Base-by-base conservation (phyloP, 495 filamentous ascomycete genomes). In the Aspergillus incahuasiensis region DNA sequence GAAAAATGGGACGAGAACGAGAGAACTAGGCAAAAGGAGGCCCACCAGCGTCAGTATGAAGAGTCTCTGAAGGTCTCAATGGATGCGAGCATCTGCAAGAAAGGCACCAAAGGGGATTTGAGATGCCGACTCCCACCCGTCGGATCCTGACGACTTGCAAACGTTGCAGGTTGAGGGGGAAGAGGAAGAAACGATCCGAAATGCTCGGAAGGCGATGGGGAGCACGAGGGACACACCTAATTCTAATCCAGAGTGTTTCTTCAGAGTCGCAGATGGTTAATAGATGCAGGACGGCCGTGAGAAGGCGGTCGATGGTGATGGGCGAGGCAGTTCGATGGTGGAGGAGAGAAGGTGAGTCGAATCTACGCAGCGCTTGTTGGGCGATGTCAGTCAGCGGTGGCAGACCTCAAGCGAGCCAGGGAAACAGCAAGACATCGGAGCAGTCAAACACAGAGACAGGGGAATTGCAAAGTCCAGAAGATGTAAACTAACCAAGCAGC, bases 311-410 rank as follows among this genome's bases (percentile, higher is more conserved):
- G 67, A 70, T 70, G 70, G 56, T 55, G 58, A 55, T 39, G 54
- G 57, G 59, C 44, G 60, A 61, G 47, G 62, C 39, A 47, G 50
- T 58, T 58, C 64, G 66, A 60, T 59, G 67, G 63, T 63, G 45
- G 58, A 20, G 39, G 53, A 52, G 63, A 54, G 53, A 42, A 55
- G 48, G 58, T 57, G 51, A 57, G 64, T 64, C 51, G 62, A 48
- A 58, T 70, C 67, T 70, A 70, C 65, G 63, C 73, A 71, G 71
- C 71, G 71, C 67, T 73, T 68, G 64, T 56, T 56, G 54, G 66
- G 66, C 66, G 65, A 70, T 68, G 73, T 74, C 70, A 76, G 73
- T 74, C 70, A 76, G 73, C 70, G 68, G 63, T 73, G 70, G 59
- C 58, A 64, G 58, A 56, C 48, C 59, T 52, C 46, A 62, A 58